phyloP scores from a whole-genome alignment of 805 yeast species.

The Cyberlindnera americana region DNA sequence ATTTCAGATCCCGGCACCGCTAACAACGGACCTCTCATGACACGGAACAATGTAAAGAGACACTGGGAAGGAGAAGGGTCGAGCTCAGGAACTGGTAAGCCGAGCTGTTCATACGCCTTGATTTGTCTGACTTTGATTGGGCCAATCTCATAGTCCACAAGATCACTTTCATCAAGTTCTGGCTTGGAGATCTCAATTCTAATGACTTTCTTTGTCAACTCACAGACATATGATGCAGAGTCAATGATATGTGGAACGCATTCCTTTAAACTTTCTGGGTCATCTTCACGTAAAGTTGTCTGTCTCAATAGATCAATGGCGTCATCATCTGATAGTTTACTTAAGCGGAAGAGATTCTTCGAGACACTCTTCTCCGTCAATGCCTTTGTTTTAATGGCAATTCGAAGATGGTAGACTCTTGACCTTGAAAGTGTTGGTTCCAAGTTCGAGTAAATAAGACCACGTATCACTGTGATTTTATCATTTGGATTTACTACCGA shows the following conservation, averaged over 20 bases:
- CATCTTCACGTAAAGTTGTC: constrained; percentile 19
- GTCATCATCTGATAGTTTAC: constrained; percentile 28
- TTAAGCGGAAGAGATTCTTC: constrained; percentile 31
- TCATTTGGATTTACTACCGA: constrained; percentile 18
- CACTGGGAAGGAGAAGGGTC: constrained; percentile 57
- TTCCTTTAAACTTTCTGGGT: constrained; percentile 7
- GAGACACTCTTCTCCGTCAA: constrained; percentile 18
- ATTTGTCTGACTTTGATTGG: constrained; percentile 51
- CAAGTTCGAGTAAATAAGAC: constrained; percentile 27
- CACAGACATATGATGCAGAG: constrained; percentile 44
- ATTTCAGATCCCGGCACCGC: constrained; percentile 40
- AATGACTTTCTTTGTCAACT: constrained; percentile 43
- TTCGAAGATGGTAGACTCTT: constrained; percentile 32
- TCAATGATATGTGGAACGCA: constrained; percentile 39
- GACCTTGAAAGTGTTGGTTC: constrained; percentile 23
- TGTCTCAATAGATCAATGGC: constrained; percentile 27
- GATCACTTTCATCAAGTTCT: constrained; percentile 47
- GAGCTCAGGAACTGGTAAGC: neutral
- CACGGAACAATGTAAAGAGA: constrained; percentile 55
- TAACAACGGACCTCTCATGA: constrained; percentile 63
- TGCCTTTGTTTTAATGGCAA: constrained; percentile 33
- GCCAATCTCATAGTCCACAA: constrained; percentile 43
- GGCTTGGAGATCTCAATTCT: constrained; percentile 51
- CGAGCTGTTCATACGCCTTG: constrained; percentile 25
- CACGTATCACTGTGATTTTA: constrained; percentile 28